A percentile compares a stretch with the other conserved stretches of the same genome.
phyloP scores from a whole-genome alignment of 352 stramenopile genomes.

The Globisporangium alternatum region DNA sequence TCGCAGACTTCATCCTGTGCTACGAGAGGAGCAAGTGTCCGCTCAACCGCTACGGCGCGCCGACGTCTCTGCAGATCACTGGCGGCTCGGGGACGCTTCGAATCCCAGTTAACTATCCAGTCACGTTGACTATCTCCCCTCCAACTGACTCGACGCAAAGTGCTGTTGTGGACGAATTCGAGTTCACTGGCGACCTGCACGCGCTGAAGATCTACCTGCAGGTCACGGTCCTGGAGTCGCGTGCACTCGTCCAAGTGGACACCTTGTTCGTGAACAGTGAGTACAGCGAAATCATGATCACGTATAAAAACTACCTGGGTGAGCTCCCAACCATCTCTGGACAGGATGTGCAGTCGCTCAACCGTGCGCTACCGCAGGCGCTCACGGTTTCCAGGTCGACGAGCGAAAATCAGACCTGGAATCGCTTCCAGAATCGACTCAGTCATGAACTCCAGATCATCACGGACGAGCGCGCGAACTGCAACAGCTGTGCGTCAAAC shows the following conservation, averaged over 20 bases:
- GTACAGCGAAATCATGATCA: background rate
- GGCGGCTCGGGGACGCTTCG: constrained; percentile 4
- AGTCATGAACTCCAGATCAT: background rate
- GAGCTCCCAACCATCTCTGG: constrained; percentile 6
- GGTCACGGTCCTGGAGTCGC: background rate
- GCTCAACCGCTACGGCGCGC: constrained; percentile 1
- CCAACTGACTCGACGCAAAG: background rate
- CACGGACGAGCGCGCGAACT: background rate
- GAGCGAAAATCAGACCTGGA: background rate
- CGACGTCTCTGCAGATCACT: constrained; percentile 5
- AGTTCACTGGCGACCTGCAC: background rate
- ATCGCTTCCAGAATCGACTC: background rate
- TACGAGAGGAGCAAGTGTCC: constrained; percentile 10
- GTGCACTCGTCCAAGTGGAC: background rate
- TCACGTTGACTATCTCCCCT: constrained; percentile 4
- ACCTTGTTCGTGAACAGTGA: background rate
- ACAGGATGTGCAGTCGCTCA: background rate
- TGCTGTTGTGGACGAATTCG: constrained; percentile 7
- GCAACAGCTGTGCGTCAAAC: background rate
- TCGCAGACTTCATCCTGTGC: constrained; percentile 19
- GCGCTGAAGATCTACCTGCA: constrained; percentile 3
- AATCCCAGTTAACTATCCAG: background rate
- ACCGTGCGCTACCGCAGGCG: background rate
- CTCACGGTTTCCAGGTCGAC: background rate
- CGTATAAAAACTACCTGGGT: constrained; percentile 11